Evolutionary conservation across 306 rosid genomes (phyloP), one percentile per base, ranked within the genome.

Genomic region (Cicer judaicum): DNA sequence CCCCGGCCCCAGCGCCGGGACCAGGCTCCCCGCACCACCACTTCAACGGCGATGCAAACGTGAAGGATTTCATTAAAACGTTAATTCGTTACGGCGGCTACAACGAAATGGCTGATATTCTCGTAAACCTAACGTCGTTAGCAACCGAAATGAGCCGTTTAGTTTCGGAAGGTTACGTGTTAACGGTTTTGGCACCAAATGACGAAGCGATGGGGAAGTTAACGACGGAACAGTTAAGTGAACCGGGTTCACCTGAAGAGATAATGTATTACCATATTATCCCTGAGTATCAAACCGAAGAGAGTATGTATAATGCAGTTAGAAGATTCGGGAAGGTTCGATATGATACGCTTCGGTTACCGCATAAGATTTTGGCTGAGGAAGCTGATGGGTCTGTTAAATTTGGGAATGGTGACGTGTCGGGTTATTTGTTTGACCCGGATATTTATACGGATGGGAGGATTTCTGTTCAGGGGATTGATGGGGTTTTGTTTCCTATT

Each of bases 291-390:
- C 97, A 89, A 43, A 91, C 94, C 1, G 97, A 91, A 74, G 97
- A 91, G 86, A 91, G 97, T 64, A 91, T 91, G 97, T 91, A 91
- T 83, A 91, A 91, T 78, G 88, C 93, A 0, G 97, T 91, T 62
- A 71, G 97, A 24, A 78, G 97, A 62, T 89, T 91, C 61, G 92
- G 97, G 46, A 89, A 89, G 68, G 78, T 91, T 36, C 76, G 84
- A 1, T 91, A 91, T 7, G 93, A 91, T 15, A 87, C 90, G 0
- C 64, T 91, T 13, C 78, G 92, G 56, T 64, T 91, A 75, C 90
- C 93, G 75, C 89, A 91, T 38, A 91, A 91, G 77, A 88, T 91
- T 63, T 86, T 84, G 42, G 90, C 96, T 8, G 70, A 82, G 80
- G 97, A 91, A 56, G 97, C 97, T 13, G 93, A 91, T 63, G 97